phyloP scores from a whole-genome alignment of 2,329 filamentous ascomycete genomes.

The Mollisia scopiformis region DNA sequence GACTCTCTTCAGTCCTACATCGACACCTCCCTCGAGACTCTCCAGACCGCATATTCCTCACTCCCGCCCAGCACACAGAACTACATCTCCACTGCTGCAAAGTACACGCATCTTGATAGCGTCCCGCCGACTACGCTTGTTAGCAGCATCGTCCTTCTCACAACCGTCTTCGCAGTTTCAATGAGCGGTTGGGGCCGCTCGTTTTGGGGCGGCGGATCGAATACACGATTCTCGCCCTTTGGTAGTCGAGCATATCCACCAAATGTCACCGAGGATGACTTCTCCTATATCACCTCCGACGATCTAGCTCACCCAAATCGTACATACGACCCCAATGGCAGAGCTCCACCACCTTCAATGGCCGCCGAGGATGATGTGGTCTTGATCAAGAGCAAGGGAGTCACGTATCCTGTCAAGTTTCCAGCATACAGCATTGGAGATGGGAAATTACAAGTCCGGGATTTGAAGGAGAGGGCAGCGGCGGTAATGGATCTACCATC shows the following conservation, averaged over 20 bases:
- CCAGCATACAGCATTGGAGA: slow-evolving; percentile 76
- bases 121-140: slow-evolving; percentile 29
- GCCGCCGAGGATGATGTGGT: slow-evolving; percentile 69
- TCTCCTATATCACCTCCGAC: slow-evolving; percentile 80
- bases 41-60: slow-evolving; percentile 48
- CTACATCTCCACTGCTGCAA: slow-evolving; percentile 31
- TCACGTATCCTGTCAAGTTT: slow-evolving; percentile 71
- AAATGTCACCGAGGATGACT: slow-evolving; percentile 75
- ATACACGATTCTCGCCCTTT: slow-evolving; percentile 35
- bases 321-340: slow-evolving; percentile 47
- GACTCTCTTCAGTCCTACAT: slow-evolving; percentile 54
- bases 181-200: slow-evolving; percentile 39
- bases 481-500: slow-evolving; percentile 67
- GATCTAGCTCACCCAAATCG: slow-evolving; percentile 58
- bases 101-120: slow-evolving; percentile 33
- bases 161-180: slow-evolving; percentile 29
- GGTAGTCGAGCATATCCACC: slow-evolving; percentile 46
- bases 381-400: slow-evolving; percentile 68
- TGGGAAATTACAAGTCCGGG: slow-evolving; percentile 68
- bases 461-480: slow-evolving; percentile 69
- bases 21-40: slow-evolving; percentile 52
- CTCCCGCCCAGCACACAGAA: slow-evolving; percentile 31
- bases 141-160: slow-evolving; percentile 29
- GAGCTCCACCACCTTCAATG: slow-evolving; percentile 41
- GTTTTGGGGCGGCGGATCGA: slow-evolving; percentile 32